These are phyloP conservation scores for Colletotrichum echinochloae DNA, from an alignment of 2,329 filamentous ascomycete genomes.

Conservation along the genomic window DNA sequence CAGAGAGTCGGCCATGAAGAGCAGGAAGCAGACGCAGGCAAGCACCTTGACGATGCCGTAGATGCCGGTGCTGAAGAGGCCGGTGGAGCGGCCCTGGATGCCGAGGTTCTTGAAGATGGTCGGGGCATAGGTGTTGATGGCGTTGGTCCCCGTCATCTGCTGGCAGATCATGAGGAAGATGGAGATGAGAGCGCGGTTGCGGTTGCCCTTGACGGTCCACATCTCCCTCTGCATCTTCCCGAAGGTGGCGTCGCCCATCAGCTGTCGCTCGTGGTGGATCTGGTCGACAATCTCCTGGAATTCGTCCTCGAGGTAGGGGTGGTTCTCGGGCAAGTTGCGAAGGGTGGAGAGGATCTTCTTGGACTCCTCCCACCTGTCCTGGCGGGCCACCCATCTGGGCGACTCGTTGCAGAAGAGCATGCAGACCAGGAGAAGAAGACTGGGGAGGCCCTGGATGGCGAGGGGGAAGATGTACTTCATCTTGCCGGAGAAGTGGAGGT, in stretches of 20 bases:
- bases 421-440: constrained; percentile 66
- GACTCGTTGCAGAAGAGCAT: constrained; percentile 75
- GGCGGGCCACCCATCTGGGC: constrained; percentile 72
- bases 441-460: constrained; percentile 72
- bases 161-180: constrained; percentile 70
- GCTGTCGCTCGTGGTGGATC: constrained; percentile 67
- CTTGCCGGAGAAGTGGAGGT: constrained; percentile 50
- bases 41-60: constrained; percentile 73
- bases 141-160: constrained; percentile 68
- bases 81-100: constrained; percentile 59
- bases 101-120: constrained; percentile 51
- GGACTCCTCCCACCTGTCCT: constrained; percentile 74
- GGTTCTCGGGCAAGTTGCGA: constrained; percentile 63
- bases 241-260: constrained; percentile 57
- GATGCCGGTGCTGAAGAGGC: constrained; percentile 71
- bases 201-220: constrained; percentile 67
- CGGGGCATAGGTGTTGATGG: constrained; percentile 55
- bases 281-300: constrained; percentile 66
- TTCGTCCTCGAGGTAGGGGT: constrained; percentile 68
- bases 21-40: constrained; percentile 68
- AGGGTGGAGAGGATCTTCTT: constrained; percentile 65
- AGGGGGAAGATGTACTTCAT: constrained; percentile 61
- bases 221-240: constrained; percentile 70
- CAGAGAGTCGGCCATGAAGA: constrained; percentile 71
- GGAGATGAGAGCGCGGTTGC: constrained; percentile 69